Base-by-base conservation (phyloP, 257 asterid species). In the Pogostemon cablin region DNA sequence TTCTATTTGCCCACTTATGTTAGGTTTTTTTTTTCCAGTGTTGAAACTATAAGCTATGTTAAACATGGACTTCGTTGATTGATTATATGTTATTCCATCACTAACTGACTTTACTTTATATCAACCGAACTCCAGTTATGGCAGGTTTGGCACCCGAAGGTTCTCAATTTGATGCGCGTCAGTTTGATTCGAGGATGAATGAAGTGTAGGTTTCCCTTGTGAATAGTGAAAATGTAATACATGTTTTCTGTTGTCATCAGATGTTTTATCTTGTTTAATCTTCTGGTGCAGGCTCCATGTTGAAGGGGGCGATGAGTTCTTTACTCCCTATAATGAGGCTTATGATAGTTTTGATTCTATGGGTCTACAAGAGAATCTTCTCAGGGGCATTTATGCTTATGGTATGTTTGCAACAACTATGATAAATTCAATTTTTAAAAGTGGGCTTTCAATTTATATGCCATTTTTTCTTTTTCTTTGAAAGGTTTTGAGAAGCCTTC, bases 401-500 rank as follows among this genome's bases (percentile, higher is more conserved):
- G 87, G 91, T 86, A 78, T 50, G 82, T 17, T 12, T 68, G 3
- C 71, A 20, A 4, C 61, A 39, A 6, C 50, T 20, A 48, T 17
- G 11, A 2, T 10, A 9, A 35, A 6, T 39, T 4, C 32, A 25
- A 20, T 66, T 34, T 2, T 53, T 70, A 20, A 47, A 3, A 38
- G 4, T 40, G 1, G 38, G n/a, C 20, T 37, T 44, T 65, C 61
- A 3, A 6, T 59, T 3, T 11, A 56, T 12, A 53, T 3, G 2
- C 55, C 3, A 25, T 25, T 38, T 71, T 44, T 17, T 25, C 44
- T 11, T 48, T n/a, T 54, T 48, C 49, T 25, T 41, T 3, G 52
- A 35, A 57, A 90, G 97, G 97, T 86, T 91, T 89, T 62, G 96
- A 91, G 88, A 91, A 85, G 88, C 97, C 97, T 5, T 89, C 95